Percentiles rank a stretch among this genome's conserved stretches.
Evolutionary conservation across 1,284 basidiomycete species (phyloP).

Genomic region (Microbotryum saponariae): DNA sequence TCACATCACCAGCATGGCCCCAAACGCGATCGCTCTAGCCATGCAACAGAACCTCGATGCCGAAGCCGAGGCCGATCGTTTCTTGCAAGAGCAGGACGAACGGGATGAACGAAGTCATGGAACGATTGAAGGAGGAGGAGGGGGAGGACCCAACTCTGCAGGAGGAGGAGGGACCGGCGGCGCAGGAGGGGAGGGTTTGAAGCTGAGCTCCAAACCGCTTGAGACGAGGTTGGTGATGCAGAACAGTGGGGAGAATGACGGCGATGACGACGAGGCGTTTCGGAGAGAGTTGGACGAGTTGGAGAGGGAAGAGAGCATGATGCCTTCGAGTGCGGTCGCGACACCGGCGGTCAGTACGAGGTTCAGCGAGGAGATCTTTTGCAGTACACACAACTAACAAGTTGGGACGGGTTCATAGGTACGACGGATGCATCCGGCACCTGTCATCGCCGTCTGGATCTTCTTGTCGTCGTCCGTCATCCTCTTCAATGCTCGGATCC

Average conservation of each 20-base stretch:
- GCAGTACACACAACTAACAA: no score
- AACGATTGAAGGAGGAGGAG: no score
- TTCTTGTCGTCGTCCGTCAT: conserved; percentile 29
- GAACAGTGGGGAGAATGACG: neutral
- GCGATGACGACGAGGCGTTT: conserved; percentile 8
- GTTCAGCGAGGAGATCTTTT: no score
- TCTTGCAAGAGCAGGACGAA: conserved; percentile 22
- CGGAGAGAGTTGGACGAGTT: conserved; percentile 13
- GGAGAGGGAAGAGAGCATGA: conserved; percentile 22
- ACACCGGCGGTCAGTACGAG: conserved; percentile 15
- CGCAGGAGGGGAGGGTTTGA: no score
- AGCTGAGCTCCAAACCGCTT: no score
- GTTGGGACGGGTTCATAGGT: neutral
- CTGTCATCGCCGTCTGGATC: conserved; percentile 35
- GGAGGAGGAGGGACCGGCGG: no score
- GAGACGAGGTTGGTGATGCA: neutral
- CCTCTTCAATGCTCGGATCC: conserved; percentile 33
- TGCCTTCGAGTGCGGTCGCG: conserved; percentile 2
- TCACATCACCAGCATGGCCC: neutral
- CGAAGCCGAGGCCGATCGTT: conserved; percentile 26
- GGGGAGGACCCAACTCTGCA: no score
- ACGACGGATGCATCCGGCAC: conserved; percentile 21
- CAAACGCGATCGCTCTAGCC: conserved; percentile 2
- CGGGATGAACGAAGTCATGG: no score
- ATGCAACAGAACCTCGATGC: conserved; percentile 9